Conservation (phyloP, 495 filamentous ascomycete species). For the Xylaria scruposa region DNA sequence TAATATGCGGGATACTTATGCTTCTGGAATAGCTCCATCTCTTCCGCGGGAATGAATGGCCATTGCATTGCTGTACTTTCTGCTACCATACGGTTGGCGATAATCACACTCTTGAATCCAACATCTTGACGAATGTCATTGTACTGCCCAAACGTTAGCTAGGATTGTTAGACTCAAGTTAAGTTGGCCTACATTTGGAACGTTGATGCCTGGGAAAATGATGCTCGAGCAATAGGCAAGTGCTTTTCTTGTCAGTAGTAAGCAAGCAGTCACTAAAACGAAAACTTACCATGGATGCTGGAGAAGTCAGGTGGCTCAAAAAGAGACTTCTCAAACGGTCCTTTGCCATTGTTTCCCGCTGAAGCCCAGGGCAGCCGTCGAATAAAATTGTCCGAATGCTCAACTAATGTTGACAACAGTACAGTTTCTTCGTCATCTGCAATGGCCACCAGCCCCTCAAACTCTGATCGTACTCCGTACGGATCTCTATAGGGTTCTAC, state of each 20-base stretch:
- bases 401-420: conserved; percentile 72
- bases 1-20: conserved; percentile 50
- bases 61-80: conserved; percentile 44
- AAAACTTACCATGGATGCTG: conserved; percentile 59
- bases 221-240: conserved; percentile 22
- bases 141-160: conserved; percentile 39
- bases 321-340: conserved; percentile 70
- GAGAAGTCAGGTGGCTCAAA: conserved; percentile 80
- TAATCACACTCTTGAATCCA: conserved; percentile 59
- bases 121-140: conserved; percentile 54
- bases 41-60: conserved; percentile 47
- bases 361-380: conserved; percentile 70
- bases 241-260: conserved; percentile 32
- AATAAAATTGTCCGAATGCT: conserved; percentile 68
- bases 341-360: conserved; percentile 21
- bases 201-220: conserved; percentile 17
- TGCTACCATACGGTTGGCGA: conserved; percentile 52
- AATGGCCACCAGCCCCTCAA: conserved; percentile 56
- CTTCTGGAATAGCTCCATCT: conserved; percentile 46
- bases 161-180: background rate
- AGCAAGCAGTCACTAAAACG: conserved; percentile 52
- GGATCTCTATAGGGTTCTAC: conserved; percentile 59
- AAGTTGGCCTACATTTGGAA: conserved; percentile 19
- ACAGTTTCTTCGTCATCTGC: conserved; percentile 70
- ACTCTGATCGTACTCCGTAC: conserved; percentile 52